Conservation (phyloP, 441 rosid genomes). For the Corymbia citriodora region DNA sequence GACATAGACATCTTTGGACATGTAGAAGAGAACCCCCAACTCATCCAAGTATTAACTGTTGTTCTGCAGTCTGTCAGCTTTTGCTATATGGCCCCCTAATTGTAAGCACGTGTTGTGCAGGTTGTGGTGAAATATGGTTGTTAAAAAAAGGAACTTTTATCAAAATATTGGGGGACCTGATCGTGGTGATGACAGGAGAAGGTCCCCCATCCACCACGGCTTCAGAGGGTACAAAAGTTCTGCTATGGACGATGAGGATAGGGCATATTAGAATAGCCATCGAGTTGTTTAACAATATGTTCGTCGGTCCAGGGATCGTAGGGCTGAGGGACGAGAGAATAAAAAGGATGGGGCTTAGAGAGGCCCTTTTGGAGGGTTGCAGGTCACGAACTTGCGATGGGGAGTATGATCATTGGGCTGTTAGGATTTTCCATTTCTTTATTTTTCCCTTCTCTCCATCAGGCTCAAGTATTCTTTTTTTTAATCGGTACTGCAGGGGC, state of each 20-base stretch:
- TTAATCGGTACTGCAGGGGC: background rate
- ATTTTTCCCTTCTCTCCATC: background rate
- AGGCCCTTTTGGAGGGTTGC: background rate
- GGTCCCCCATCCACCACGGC: background rate
- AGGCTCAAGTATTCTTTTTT: background rate
- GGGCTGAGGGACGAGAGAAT: background rate
- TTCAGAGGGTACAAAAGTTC: background rate
- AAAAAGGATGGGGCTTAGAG: background rate
- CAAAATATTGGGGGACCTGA: background rate
- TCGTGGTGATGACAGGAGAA: background rate
- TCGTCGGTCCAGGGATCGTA: background rate
- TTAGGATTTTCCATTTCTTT: background rate
- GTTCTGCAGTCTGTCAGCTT: background rate
- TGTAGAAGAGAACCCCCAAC: background rate
- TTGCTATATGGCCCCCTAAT: background rate
- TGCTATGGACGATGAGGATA: background rate
- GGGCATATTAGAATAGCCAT: background rate
- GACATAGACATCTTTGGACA: background rate
- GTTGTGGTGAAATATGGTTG: background rate
- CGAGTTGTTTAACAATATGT: background rate
- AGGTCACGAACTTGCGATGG: background rate
- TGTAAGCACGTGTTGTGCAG: background rate
- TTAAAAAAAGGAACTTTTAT: background rate
- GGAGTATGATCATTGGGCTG: background rate
- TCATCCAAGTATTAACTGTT: background rate